A percentile compares a stretch with the other conserved stretches of the same genome.
These are phyloP conservation scores for Epichloe baconii DNA, from an alignment of 2,329 filamentous ascomycete species.

Conservation along the genomic window DNA sequence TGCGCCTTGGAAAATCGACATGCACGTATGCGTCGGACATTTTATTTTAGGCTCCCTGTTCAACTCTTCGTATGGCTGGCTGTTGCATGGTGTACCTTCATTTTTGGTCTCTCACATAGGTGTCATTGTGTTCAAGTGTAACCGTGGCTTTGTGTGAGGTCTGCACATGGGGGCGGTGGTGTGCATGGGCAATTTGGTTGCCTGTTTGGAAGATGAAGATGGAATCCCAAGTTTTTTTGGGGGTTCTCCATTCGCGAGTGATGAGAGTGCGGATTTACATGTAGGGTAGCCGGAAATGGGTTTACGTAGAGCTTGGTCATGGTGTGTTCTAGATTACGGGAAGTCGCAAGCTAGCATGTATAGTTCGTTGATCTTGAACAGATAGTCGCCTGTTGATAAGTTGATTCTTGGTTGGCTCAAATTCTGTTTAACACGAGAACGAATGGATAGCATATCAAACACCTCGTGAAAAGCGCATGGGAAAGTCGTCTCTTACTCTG, in stretches of 20 bases:
- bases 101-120: neutral
- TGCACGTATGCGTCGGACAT: slow-evolving; percentile 2
- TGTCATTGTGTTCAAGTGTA: neutral
- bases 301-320: too few relatives aligned
- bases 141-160: neutral
- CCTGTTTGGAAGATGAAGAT: neutral
- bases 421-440: neutral
- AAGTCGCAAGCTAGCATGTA: neutral
- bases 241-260: too few relatives aligned
- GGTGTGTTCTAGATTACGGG: too few relatives aligned
- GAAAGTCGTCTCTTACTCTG: neutral
- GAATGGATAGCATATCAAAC: neutral
- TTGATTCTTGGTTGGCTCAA: neutral
- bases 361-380: neutral
- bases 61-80: neutral
- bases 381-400: neutral
- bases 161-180: neutral
- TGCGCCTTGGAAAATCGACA: neutral
- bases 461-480: neutral
- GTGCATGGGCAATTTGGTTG: neutral
- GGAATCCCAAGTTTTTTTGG: too few relatives aligned
- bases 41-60: neutral
- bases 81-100: neutral
- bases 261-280: too few relatives aligned
- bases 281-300: too few relatives aligned